These are phyloP conservation scores for Cylindrotheca closterium DNA, from an alignment of 108 stramenopile genomes.

Conservation along the genomic window DNA sequence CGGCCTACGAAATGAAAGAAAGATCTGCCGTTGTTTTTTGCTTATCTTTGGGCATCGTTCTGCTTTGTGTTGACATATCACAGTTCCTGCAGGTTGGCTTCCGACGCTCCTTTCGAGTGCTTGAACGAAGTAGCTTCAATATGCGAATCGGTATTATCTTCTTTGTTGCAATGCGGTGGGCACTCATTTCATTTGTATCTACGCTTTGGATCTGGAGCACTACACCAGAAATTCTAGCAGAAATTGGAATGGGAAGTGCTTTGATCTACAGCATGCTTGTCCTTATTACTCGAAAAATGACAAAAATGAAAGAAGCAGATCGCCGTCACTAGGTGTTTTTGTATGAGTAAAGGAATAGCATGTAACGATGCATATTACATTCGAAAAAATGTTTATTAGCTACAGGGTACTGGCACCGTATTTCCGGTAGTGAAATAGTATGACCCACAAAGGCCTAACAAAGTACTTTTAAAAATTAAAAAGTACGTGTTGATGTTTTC, in stretches of 20 bases:
- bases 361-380: too few species aligned
- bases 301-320: not conserved
- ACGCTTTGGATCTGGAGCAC: conserved; percentile 36
- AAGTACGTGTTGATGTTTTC: not conserved
- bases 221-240: conserved; percentile 25
- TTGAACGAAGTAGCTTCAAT: not conserved
- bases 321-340: not conserved
- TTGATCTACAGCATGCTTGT: not conserved
- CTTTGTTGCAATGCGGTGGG: conserved; percentile 14
- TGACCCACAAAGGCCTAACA: too few species aligned
- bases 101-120: conserved; percentile 1
- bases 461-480: too few species aligned
- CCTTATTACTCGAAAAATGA: not conserved
- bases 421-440: too few species aligned
- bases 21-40: conserved; percentile 33
- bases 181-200: conserved; percentile 23
- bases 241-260: conserved; percentile 19
- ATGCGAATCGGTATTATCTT: conserved; percentile 3
- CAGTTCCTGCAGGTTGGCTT: conserved; percentile 36
- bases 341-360: too few species aligned
- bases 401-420: too few species aligned
- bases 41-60: conserved; percentile 25
- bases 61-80: conserved; percentile 41
- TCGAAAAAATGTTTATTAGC: too few species aligned
- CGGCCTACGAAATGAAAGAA: not conserved